phyloP scores from a whole-genome alignment of 2,329 filamentous ascomycete species.

The Pyrenochaeta sp. region DNA sequence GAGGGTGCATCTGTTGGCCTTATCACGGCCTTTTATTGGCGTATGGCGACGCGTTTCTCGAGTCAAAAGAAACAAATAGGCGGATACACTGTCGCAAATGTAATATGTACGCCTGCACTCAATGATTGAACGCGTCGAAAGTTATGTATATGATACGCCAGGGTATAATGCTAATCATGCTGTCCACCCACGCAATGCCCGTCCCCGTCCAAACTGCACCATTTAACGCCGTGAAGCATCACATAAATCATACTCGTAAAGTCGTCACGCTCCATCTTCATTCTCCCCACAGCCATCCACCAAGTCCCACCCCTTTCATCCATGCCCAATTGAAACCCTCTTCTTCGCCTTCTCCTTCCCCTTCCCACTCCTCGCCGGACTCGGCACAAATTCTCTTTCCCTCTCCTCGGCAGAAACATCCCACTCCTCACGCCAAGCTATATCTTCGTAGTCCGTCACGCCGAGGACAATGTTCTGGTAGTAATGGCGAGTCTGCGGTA shows the following conservation, averaged over 20 bases:
- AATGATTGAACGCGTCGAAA: background rate
- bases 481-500: conserved; percentile 39
- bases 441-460: conserved; percentile 13
- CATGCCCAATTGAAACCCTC: conserved; percentile 14
- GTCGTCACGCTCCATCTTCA: background rate
- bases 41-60: background rate
- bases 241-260: background rate
- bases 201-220: background rate
- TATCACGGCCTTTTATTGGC: background rate
- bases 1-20: background rate
- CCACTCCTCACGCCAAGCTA: conserved; percentile 31
- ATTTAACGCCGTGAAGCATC: background rate
- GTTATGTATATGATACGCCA: background rate
- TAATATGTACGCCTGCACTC: background rate
- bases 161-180: conserved; percentile 20
- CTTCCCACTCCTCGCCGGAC: conserved; percentile 25
- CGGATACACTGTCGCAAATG: background rate
- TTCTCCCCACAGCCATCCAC: background rate
- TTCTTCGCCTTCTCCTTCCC: conserved; percentile 25
- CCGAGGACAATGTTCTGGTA: conserved; percentile 45
- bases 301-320: background rate
- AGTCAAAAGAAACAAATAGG: conserved; percentile 2
- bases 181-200: background rate
- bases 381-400: conserved; percentile 5
- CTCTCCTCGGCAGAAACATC: conserved; percentile 12